Base-by-base conservation (phyloP, 345 rosid species). In the Euphorbia lathyris region DNA sequence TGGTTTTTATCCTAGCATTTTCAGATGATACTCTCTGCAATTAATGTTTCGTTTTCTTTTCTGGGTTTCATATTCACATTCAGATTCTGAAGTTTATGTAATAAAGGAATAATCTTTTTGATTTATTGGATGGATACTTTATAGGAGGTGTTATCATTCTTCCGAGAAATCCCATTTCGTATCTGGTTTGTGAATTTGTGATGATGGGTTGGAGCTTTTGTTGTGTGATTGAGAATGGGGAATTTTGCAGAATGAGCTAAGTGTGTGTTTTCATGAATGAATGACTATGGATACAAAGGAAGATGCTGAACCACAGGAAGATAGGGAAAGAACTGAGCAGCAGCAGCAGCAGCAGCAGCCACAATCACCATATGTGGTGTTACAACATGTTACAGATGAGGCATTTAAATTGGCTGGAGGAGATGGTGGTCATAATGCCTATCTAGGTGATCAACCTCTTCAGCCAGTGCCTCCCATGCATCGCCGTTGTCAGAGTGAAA, bases 401-500 rank as follows among this genome's bases (percentile, higher is more conserved):
- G 79, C 82, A 19, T 68, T 80, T 61, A 78, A 78, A 57, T 82
- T 76, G 76, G 86, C 81, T 26, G 89, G 82, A 10, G 89, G 83
- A 10, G 89, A 80, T 66, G 78, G 77, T 36, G 69, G 77, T 69
- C 79, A 82, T 30, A 74, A 68, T 32, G 80, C 74, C n/a, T n/a
- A n/a, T n/a, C n/a, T n/a, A n/a, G n/a, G n/a, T 10, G 61, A 76
- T 58, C 77, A 77, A 0, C 68, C 60, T 67, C 73, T 73, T 74
- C 86, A 62, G 64, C 57, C 78, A 23, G 47, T 17, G 59, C 65
- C 56, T 1, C 56, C 63, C 2, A 17, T 25, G 29, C 80, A 77
- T 60, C 70, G 81, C 75, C 90, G 88, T 50, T 76, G 76, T 27
- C 86, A 82, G 78, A 87, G 95, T 69, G 97, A 91, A 65, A 53